These are phyloP conservation scores for Patellifolia procumbens DNA, from an alignment of 179 eudicot species.

Conservation along the genomic window DNA sequence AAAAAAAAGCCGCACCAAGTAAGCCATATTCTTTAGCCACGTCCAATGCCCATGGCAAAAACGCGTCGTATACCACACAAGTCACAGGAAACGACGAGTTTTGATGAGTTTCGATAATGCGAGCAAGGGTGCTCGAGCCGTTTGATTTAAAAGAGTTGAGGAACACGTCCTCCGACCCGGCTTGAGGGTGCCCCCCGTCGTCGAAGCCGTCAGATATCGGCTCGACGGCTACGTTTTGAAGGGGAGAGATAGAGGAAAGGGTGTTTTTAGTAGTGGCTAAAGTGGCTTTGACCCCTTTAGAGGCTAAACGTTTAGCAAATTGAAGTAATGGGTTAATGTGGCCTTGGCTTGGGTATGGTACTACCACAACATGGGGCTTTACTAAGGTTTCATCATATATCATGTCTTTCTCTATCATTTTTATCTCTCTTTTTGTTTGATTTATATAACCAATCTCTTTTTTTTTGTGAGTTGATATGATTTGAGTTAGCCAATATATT, in stretches of 20 bases:
- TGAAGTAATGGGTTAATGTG: conserved; percentile 58
- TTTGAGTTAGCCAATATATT: too few species aligned
- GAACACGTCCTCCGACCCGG: conserved; percentile 35
- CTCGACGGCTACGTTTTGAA: conserved; percentile 22
- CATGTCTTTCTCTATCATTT: neutral
- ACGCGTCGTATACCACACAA: conserved; percentile 56
- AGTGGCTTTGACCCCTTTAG: conserved; percentile 43
- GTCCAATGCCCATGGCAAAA: conserved; percentile 57
- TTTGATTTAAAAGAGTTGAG: conserved; percentile 28
- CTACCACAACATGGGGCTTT: conserved; percentile 40
- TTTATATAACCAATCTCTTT: too few species aligned
- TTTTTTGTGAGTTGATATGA: too few species aligned
- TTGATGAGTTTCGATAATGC: conserved; percentile 28
- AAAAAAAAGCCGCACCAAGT: conserved; percentile 50
- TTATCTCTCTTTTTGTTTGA: neutral
- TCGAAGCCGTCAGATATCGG: conserved; percentile 53
- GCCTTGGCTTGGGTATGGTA: conserved; percentile 62
- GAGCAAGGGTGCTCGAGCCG: conserved; percentile 38
- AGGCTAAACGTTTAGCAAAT: conserved; percentile 46
- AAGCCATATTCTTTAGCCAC: conserved; percentile 52
- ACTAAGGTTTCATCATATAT: neutral
- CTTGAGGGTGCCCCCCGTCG: conserved; percentile 28
- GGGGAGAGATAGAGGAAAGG: conserved; percentile 17
- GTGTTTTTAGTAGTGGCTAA: conserved; percentile 38
- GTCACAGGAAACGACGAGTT: conserved; percentile 32